Base-by-base conservation (phyloP, 371 early-diverging fungal species). In the Haplosporangium sp. region DNA sequence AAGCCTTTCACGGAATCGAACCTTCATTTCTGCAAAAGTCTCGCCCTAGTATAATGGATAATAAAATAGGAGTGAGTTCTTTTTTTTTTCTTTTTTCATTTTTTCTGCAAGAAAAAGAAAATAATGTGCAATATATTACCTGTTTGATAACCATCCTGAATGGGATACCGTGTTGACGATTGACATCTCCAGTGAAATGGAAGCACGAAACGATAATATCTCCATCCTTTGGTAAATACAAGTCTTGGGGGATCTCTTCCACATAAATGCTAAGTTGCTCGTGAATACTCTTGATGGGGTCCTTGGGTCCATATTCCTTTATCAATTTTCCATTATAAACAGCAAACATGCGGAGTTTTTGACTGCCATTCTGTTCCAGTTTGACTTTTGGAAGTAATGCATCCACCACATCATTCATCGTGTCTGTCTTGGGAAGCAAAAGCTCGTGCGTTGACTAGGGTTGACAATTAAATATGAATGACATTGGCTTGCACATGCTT, bases 91-190 rank as follows among this genome's bases (percentile, higher is more conserved):
- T 6, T 55, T 27, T 19, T 27, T 20, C 4, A 19, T 19, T 15
- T 35, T 17, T 3, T 19, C 11, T 27, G 11, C 8, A 3, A 20
- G 20, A 20, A 50, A 34, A 37, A 65, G 57, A 34, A 27, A 50
- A 34, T 20, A 57, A 48, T 17, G 17, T 5, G n/a, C 2, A 9
- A 57, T 47, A 61, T 37, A 15, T 34, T 82, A 91, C 93, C 72
- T 89, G 83, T 69, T 83, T 87, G 39, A 96, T 70, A 45, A 89
- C 74, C 71, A 96, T 91, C 64, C 83, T 83, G 86, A 97, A 96
- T 8, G 98, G 97, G 47, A 95, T 87, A 52, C 96, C 89, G 79
- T 97, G 96, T 3, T 90, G 83, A 37, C 92, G 89, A 34, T 60
- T 52, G 1, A 88, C 75, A 48, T 94, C 92, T 67, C 89, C 89